Evolutionary conservation across 208 protist species (phyloP), one percentile per base, ranked within the genome.

Genomic region (Crithidia mellificae): DNA sequence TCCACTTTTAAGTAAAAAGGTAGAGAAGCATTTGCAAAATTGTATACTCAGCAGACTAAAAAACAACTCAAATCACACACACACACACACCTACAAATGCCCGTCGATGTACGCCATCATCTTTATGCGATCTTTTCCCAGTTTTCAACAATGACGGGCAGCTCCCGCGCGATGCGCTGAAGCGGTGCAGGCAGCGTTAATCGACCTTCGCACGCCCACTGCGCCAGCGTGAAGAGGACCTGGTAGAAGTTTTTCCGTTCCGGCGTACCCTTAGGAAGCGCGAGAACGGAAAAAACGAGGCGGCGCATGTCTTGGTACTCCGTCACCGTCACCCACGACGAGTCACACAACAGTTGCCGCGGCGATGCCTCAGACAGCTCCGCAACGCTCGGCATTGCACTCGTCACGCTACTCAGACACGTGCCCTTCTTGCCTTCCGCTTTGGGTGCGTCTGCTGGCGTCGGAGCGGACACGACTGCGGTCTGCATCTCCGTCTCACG

Each of bases 151-250:
- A 90, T 64, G 2, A 49, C 15, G 1, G 87, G 87, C 17, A 93
- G 68, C 36, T 90, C 84, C 11, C 56, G 68, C 6, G 79, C 80
- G 27, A 93, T 54, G 19, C 49, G 46, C 25, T 73, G 77, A 22
- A 70, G 30, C 0, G 47, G 39, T 6, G 29, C 9, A 2, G 53
- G 22, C 12, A 90, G 34, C 14, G 24, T 22, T 1, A 69, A 39
- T 29, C 64, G 66, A 0, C 76, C 78, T 63, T 88, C 84, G 27
- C 77, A 77, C 14, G 68, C 71, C 67, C 78, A 72, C 71, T 83
- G 72, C 25, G 80, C 77, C 20, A 93, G 71, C 19, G 72, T 71
- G 53, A 87, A 82, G 43, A 90, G 73, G 36, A 87, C 41, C 41
- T 75, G 76, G 22, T 78, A 77, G 29, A 93, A 77, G 29, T 83